Evolutionary conservation across 768 basidiomycete species (phyloP).

Genomic region (Mycena metata): DNA sequence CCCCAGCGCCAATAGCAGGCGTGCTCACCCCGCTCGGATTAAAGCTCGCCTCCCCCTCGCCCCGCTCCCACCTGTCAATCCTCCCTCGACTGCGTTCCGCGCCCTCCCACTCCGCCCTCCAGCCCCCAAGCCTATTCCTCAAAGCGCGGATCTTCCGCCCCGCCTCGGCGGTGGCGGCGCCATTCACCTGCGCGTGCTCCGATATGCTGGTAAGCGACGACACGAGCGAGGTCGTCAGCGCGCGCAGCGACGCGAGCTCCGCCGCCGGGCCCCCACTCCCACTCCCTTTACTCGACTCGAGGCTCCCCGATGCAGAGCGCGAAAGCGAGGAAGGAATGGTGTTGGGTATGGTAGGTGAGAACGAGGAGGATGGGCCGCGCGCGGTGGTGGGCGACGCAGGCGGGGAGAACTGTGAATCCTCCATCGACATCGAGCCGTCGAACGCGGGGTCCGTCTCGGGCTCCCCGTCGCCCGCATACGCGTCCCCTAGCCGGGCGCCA

Average conservation of each 20-base stretch:
- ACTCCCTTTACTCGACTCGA: too few species aligned
- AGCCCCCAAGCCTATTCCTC: conserved; percentile 85
- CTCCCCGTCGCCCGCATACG: neutral
- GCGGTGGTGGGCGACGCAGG: conserved; percentile 62
- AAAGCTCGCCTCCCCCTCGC: conserved; percentile 54
- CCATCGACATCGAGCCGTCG: conserved; percentile 56
- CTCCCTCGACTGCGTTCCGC: conserved; percentile 82
- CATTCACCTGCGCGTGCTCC: conserved; percentile 91
- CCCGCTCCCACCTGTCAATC: conserved; percentile 88
- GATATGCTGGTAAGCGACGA: conserved; percentile 82
- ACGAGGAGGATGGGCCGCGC: conserved; percentile 56
- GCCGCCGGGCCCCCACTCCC: neutral
- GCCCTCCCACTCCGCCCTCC: conserved; percentile 87
- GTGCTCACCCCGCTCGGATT: neutral
- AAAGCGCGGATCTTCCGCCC: conserved; percentile 88
- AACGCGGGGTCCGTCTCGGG: conserved; percentile 31
- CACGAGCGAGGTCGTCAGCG: conserved; percentile 80
- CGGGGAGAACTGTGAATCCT: conserved; percentile 56
- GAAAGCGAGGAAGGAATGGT: neutral
- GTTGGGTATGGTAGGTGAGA: conserved; percentile 48
- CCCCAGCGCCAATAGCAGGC: conserved; percentile 49
- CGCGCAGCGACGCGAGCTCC: conserved; percentile 76
- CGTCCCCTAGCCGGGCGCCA: conserved; percentile 54
- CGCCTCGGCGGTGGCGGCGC: conserved; percentile 86
- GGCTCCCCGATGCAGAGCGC: too few species aligned